phyloP scores from a whole-genome alignment of 192 early-diverging fungal genomes.

The Entomortierella parvispora region DNA sequence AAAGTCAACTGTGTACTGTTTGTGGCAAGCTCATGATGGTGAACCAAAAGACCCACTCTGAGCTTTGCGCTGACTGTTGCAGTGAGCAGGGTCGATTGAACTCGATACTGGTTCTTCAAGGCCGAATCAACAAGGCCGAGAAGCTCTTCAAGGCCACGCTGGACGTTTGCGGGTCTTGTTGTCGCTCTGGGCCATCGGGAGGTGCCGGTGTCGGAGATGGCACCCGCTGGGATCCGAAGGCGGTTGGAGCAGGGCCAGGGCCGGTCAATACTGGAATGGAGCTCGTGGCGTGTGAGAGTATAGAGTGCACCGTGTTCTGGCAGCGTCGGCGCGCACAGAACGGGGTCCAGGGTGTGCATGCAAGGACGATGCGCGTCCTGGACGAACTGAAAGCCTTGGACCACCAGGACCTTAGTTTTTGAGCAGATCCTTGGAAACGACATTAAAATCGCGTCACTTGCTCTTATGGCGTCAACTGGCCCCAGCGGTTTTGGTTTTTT shows the following conservation, averaged over 20 bases:
- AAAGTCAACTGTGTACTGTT: slow-evolving; percentile 68
- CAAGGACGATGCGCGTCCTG: slow-evolving; percentile 6
- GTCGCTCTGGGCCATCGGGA: slow-evolving; percentile 12
- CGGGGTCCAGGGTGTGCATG: neutral
- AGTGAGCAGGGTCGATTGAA: slow-evolving; percentile 11
- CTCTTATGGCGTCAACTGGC: too few relatives aligned
- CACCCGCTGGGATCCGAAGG: neutral
- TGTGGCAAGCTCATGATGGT: slow-evolving; percentile 59
- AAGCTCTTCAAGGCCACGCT: slow-evolving; percentile 18
- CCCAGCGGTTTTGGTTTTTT: too few relatives aligned
- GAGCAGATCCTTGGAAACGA: too few relatives aligned
- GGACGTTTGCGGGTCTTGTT: slow-evolving; percentile 45
- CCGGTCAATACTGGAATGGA: slow-evolving; percentile 15
- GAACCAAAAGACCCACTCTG: neutral
- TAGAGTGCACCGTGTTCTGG: slow-evolving; percentile 44
- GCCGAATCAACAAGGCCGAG: slow-evolving; percentile 28
- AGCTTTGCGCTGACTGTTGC: slow-evolving; percentile 24
- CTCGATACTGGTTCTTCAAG: slow-evolving; percentile 18
- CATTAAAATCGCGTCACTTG: too few relatives aligned
- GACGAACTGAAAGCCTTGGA: slow-evolving; percentile 19
- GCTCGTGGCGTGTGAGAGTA: slow-evolving; percentile 44
- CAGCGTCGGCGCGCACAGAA: slow-evolving; percentile 33
- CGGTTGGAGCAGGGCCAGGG: neutral
- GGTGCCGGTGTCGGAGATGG: slow-evolving; percentile 6
- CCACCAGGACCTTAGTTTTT: too few relatives aligned